Conservation (phyloP, 2,329 filamentous ascomycete genomes). For the Plectosphaerella plurivora region DNA sequence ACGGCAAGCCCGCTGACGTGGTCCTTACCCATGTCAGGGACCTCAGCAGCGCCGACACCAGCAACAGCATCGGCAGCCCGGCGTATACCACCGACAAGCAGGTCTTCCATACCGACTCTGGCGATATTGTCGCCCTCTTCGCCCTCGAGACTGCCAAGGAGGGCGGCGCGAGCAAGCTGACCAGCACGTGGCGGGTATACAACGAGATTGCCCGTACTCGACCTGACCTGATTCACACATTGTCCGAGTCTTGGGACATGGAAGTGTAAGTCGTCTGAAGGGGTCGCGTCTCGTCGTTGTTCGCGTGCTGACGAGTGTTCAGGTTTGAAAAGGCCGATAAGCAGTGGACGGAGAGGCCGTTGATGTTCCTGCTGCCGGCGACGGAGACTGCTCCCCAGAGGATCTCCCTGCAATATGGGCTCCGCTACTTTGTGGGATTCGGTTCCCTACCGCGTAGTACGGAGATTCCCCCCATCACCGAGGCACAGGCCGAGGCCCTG, state of each 20-base stretch:
- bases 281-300: neutral
- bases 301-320: neutral
- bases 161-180: constrained; percentile 54
- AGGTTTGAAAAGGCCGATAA: constrained; percentile 47
- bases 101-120: constrained; percentile 57
- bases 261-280: constrained; percentile 27
- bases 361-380: constrained; percentile 51
- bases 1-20: constrained; percentile 42
- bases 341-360: constrained; percentile 42
- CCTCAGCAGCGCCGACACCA: constrained; percentile 30
- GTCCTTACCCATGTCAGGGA: constrained; percentile 61
- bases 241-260: constrained; percentile 47
- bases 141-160: constrained; percentile 45
- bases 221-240: constrained; percentile 55
- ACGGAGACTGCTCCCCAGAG: constrained; percentile 42
- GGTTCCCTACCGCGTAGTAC: constrained; percentile 45
- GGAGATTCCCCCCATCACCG: constrained; percentile 52
- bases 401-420: constrained; percentile 55
- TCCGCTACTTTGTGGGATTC: constrained; percentile 55
- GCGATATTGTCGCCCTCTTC: constrained; percentile 56
- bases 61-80: constrained; percentile 44
- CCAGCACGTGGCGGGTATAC: constrained; percentile 56
- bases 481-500: constrained; percentile 47
- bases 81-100: constrained; percentile 59
- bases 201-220: constrained; percentile 56